Evolutionary conservation across 441 rosid genomes (phyloP), one percentile per base, ranked within the genome.

Genomic region (Viola pubescens): DNA sequence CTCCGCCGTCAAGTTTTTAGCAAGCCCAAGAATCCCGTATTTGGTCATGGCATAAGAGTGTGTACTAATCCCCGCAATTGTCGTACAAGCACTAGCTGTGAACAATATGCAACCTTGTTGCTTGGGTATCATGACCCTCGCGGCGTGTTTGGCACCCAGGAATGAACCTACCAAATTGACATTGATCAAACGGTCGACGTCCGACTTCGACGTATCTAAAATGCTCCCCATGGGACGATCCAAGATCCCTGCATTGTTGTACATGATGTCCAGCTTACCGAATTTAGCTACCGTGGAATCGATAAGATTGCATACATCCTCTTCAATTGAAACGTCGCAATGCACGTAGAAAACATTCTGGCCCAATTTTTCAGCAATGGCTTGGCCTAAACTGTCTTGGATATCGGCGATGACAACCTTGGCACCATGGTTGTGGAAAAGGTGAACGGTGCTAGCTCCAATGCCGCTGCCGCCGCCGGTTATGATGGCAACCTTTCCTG

Each of bases 131-230:
- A 79, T 81, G 9, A 76, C 74, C 44, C 73, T 66, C 0, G 81
- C 72, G 0, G 83, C 81, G n/a, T 81, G 83, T 56, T 76, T 81
- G 40, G 80, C 78, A 11, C 77, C 83, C 2, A 81, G 52, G 68
- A 79, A 77, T 14, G 70, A 56, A 2, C 81, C 80, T 1, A 67
- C 58, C 26, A 79, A 13, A 46, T 77, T 81, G 1, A 71, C 67
- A 2, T 39, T 51, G 0, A 75, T 16, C 9, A 72, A 13, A 4
- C 64, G 59, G 11, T 81, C 78, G 4, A 81, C 42, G 13, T 76
- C 77, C 0, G 68, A 65, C 37, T 74, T 72, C 4, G 66, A 26
- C 1, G 73, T 48, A 54, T 74, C 83, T 51, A 72, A 41, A 38
- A 76, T 62, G 48, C 49, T 70, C 45, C 60, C 70, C 40, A 48